Base-by-base conservation (phyloP, 2,329 filamentous ascomycete genomes). In the Scytalidium sp. region DNA sequence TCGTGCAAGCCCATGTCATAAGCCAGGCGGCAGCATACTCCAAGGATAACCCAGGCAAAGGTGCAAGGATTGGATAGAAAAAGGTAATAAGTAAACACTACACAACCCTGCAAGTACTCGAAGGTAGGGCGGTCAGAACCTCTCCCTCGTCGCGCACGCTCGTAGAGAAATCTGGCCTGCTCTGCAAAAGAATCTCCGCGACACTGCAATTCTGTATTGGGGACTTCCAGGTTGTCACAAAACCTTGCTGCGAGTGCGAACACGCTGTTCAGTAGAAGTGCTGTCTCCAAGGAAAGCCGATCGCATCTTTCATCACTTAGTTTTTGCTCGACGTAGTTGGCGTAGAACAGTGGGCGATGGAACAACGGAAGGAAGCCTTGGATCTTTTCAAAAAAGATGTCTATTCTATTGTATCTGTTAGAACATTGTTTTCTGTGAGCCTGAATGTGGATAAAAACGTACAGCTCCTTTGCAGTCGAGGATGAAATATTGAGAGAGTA, bases 81-180 rank as follows among this genome's bases (percentile, higher is more conserved):
- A 23, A 47, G 41, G 19, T 50, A 50, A 19, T 43, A 50, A 19
- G 44, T 23, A 20, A 50, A 40, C 2, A 50, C 36, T 15, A 50
- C 47, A 29, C 25, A 43, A 7, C 49, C 49, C 43, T 50, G 49
- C 13, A 50, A 20, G 32, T 19, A 47, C 15, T 7, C 25, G 13
- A 29, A 13, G 7, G 25, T 8, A 29, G 25, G 25, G 7, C 8
- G 25, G 25, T 8, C 25, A 8, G 25, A 13, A 13, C 13, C 25
- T 13, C 13, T 7, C 25, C 7, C 8, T 13, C 25, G 25, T 8
- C 7, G 8, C 8, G 8, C 13, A 8, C 13, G 8, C 13, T 29
- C 8, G 13, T 29, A 29, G 7, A 29, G 13, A 13, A 13, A 7
- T 29, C 13, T 29, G 7, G 25, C 25, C 13, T 29, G 8, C 8